phyloP scores from a whole-genome alignment of 805 yeast species.

The Candida nitratophila region DNA sequence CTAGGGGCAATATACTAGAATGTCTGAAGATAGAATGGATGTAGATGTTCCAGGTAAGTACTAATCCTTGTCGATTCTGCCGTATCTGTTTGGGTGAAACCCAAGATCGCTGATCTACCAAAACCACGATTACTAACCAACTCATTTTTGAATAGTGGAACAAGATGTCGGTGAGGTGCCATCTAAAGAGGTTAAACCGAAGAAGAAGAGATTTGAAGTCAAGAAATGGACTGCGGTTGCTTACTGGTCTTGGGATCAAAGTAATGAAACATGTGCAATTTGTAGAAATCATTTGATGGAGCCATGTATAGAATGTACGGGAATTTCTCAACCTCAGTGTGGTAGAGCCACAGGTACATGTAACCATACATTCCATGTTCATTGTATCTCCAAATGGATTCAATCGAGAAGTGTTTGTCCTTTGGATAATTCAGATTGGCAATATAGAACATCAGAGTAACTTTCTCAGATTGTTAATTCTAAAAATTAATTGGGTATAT shows the following conservation, averaged over 20 bases:
- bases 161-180: background rate
- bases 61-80: no score
- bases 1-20: background rate
- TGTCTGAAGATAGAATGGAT: slow-evolving; percentile 18
- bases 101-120: no score
- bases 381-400: slow-evolving; percentile 94
- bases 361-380: slow-evolving; percentile 97
- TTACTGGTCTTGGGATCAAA: slow-evolving; percentile 96
- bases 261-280: slow-evolving; percentile 86
- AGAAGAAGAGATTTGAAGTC: slow-evolving; percentile 78
- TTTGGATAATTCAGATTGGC: slow-evolving; percentile 88
- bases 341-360: slow-evolving; percentile 97
- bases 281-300: slow-evolving; percentile 98
- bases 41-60: slow-evolving; percentile 17
- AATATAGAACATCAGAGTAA: background rate
- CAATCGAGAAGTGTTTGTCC: slow-evolving; percentile 96
- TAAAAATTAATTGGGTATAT: no score
- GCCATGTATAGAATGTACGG: slow-evolving; percentile 89
- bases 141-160: no score
- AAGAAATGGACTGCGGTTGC: slow-evolving; percentile 99
- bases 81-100: no score
- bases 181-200: slow-evolving; percentile 20
- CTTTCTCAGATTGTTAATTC: background rate
- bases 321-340: slow-evolving; percentile 60
- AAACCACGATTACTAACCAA: no score